Percentiles rank a stretch among this genome's conserved stretches.
Conservation (phyloP, 495 filamentous ascomycete genomes). For the Hyaloscypha hepaticicola region DNA sequence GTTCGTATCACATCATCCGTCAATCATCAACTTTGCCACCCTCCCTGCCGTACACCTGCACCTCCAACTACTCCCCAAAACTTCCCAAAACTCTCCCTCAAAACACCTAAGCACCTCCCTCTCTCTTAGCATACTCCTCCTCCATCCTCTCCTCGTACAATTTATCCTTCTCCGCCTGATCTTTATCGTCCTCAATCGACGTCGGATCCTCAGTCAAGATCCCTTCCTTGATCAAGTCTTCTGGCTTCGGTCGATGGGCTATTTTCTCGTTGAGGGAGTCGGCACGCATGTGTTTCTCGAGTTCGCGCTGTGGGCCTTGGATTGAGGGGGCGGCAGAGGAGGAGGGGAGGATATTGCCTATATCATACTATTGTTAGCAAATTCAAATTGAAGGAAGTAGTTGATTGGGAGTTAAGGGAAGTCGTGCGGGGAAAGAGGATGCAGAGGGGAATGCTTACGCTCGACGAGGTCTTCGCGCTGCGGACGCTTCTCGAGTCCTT, state of each 20-base stretch:
- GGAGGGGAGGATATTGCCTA: slow-evolving; percentile 81
- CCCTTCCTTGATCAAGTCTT: slow-evolving; percentile 73
- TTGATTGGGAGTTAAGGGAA: background rate
- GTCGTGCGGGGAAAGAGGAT: slow-evolving; percentile 8
- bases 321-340: slow-evolving; percentile 72
- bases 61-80: background rate
- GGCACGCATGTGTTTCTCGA: slow-evolving; percentile 81
- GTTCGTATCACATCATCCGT: background rate
- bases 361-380: slow-evolving; percentile 17
- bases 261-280: slow-evolving; percentile 84
- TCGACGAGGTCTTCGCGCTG: slow-evolving; percentile 68
- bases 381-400: background rate
- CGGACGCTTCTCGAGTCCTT: slow-evolving; percentile 62
- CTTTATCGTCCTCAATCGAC: slow-evolving; percentile 19
- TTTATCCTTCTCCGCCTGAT: background rate
- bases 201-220: slow-evolving; percentile 67
- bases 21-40: background rate
- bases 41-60: background rate
- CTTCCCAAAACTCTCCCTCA: background rate
- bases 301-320: slow-evolving; percentile 73
- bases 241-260: slow-evolving; percentile 68
- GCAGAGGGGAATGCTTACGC: slow-evolving; percentile 48
- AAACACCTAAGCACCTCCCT: slow-evolving; percentile 35
- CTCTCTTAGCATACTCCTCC: slow-evolving; percentile 41
- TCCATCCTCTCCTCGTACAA: slow-evolving; percentile 30